A percentile compares a stretch with the other conserved stretches of the same genome.
phyloP scores from a whole-genome alignment of 768 basidiomycete species.

The Astraeus odoratus region DNA sequence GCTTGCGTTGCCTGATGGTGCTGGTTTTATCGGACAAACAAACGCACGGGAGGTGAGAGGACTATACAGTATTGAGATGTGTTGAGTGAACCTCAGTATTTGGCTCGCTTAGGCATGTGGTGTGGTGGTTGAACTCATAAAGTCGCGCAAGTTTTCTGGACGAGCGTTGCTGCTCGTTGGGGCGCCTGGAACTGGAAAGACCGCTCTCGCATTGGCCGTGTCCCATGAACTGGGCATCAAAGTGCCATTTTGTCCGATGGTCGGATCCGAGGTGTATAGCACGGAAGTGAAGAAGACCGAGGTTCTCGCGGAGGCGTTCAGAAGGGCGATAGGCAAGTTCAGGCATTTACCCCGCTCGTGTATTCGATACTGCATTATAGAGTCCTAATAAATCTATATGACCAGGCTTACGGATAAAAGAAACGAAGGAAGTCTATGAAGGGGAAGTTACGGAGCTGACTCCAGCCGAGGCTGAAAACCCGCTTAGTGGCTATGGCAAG shows the following conservation, averaged over 20 bases:
- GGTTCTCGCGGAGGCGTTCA: constrained; percentile 89
- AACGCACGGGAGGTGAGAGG: constrained; percentile 78
- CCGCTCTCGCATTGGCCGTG: constrained; percentile 91
- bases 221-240: constrained; percentile 92
- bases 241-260: constrained; percentile 98
- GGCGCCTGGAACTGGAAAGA: constrained; percentile 97
- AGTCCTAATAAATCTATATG: neutral
- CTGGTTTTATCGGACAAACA: constrained; percentile 88
- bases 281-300: constrained; percentile 99
- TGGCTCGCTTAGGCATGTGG: constrained; percentile 67
- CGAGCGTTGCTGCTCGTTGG: constrained; percentile 89
- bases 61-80: neutral
- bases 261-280: constrained; percentile 94
- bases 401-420: constrained; percentile 87
- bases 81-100: neutral
- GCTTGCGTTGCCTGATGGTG: constrained; percentile 58
- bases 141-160: constrained; percentile 90
- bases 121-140: constrained; percentile 82
- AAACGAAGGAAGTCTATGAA: constrained; percentile 98
- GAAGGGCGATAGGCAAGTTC: constrained; percentile 86
- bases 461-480: constrained; percentile 95
- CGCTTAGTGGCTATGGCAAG: constrained; percentile 95
- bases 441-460: constrained; percentile 97
- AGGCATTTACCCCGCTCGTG: neutral
- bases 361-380: neutral